Evolutionary conservation across 2,329 filamentous ascomycete species (phyloP).

Genomic region (Stenocarpella maydis): DNA sequence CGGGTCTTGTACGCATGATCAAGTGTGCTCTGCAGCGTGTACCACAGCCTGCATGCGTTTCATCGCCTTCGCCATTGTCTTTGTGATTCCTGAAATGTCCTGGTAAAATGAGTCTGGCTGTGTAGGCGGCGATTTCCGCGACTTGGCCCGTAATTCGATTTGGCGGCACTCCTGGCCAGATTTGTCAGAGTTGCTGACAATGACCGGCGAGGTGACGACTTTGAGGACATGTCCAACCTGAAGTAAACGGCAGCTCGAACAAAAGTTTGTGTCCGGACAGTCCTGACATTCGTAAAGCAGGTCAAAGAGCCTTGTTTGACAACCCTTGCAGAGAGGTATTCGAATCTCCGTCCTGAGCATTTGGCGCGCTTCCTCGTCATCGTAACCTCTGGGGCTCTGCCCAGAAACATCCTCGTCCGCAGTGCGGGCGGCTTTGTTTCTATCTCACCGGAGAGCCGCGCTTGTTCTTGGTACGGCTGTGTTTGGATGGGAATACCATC

Average conservation of each 20-base stretch:
- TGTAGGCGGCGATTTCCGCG: background rate
- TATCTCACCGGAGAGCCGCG: too few relatives aligned
- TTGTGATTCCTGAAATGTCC: background rate
- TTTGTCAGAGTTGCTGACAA: background rate
- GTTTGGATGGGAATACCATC: too few relatives aligned
- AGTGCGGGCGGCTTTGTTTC: too few relatives aligned
- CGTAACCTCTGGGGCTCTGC: too few relatives aligned
- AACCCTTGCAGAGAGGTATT: too few relatives aligned
- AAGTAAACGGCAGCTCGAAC: background rate
- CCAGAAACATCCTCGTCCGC: too few relatives aligned
- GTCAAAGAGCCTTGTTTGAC: too few relatives aligned
- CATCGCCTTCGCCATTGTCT: background rate
- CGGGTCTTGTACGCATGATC: background rate
- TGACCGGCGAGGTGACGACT: background rate
- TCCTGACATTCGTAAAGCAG: too few relatives aligned
- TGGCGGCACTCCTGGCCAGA: background rate
- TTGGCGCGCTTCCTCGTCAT: background rate
- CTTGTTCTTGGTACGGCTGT: too few relatives aligned
- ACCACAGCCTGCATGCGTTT: background rate
- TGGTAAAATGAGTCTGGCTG: background rate
- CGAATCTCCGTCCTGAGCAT: background rate
- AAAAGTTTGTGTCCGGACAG: too few relatives aligned
- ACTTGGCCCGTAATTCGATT: background rate
- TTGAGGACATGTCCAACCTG: background rate
- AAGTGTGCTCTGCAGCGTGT: background rate